Conservation (phyloP, 495 filamentous ascomycete species). For the Penicillium macrosclerotiorum region DNA sequence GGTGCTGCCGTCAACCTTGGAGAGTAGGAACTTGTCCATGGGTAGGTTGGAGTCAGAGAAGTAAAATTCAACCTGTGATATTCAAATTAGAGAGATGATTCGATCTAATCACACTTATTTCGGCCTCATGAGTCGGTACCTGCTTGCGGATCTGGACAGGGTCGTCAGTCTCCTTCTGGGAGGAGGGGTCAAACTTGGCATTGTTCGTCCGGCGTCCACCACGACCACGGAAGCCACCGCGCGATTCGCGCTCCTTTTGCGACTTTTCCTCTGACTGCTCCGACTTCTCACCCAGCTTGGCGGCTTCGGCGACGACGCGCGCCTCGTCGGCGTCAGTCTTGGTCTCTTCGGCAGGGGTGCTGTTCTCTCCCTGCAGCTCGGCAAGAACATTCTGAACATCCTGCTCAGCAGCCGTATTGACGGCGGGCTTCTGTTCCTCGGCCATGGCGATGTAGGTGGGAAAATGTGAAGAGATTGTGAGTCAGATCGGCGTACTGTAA, state of each 20-base stretch:
- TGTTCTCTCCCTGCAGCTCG: slow-evolving; percentile 44
- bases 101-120: background rate
- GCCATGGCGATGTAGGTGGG: slow-evolving; percentile 29
- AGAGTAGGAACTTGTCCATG: slow-evolving; percentile 81
- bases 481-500: slow-evolving; percentile 1
- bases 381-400: slow-evolving; percentile 48
- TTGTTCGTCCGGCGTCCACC: slow-evolving; percentile 36
- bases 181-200: slow-evolving; percentile 63
- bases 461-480: slow-evolving; percentile 4
- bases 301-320: slow-evolving; percentile 44
- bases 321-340: slow-evolving; percentile 42
- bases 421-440: slow-evolving; percentile 40
- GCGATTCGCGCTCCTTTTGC: slow-evolving; percentile 24
- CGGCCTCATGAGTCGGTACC: slow-evolving; percentile 35
- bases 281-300: slow-evolving; percentile 44
- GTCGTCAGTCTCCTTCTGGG: slow-evolving; percentile 64
- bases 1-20: slow-evolving; percentile 65
- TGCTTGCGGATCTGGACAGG: slow-evolving; percentile 77
- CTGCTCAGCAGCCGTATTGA: slow-evolving; percentile 43
- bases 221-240: slow-evolving; percentile 18
- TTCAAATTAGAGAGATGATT: background rate
- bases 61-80: slow-evolving; percentile 87
- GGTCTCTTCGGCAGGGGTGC: slow-evolving; percentile 6
- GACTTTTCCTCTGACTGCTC: slow-evolving; percentile 37
- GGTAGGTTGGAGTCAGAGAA: slow-evolving; percentile 91